Evolutionary conservation across 1,284 basidiomycete genomes (phyloP), one percentile per base, ranked within the genome.

Genomic region (Cutaneotrichosporon sp.): DNA sequence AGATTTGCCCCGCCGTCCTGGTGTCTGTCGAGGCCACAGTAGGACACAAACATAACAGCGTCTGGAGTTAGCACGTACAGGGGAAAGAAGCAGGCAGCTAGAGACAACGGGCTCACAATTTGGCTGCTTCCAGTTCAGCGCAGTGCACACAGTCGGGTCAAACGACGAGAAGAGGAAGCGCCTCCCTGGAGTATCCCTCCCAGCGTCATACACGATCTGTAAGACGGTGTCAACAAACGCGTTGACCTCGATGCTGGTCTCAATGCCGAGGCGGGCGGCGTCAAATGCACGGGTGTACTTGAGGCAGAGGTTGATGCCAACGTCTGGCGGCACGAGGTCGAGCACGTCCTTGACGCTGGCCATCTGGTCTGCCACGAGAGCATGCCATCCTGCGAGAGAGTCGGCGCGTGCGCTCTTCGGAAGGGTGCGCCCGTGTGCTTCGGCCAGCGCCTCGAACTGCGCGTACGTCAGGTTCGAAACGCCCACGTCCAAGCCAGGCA

Each of bases 101-200:
- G 55, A n/a, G 30, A 9, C 16, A 90, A 36, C 8, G 34, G 34
- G 34, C 92, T 74, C 65, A 77, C 78, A 97, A 79, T 99, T 99
- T 18, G 97, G 97, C 81, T 99, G 97, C 81, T 99, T 99, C 95
- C 97, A 98, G 79, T 99, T 98, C 62, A 99, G 62, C 57, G 78
- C 80, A 34, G 75, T 74, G 61, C 92, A 95, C 4, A 92, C 86
- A 71, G 90, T 89, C 13, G 94, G 91, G 65, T 88, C 89, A 78
- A 91, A 97, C 14, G 92, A 94, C 56, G 89, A 89, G 76, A 97
- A 92, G 14, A 92, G 87, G 63, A 97, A 86, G 72, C 89, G 88
- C 60, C 92, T 84, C n/a, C 75, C 72, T 13, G 69, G 70, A 50
- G 68, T 70, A 22, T 60, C 62, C 83, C 82, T 66, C 81, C 84